Evolutionary conservation across 805 yeast species (phyloP), one percentile per base, ranked within the genome.

Genomic region (Metschnikowia lachancei): DNA sequence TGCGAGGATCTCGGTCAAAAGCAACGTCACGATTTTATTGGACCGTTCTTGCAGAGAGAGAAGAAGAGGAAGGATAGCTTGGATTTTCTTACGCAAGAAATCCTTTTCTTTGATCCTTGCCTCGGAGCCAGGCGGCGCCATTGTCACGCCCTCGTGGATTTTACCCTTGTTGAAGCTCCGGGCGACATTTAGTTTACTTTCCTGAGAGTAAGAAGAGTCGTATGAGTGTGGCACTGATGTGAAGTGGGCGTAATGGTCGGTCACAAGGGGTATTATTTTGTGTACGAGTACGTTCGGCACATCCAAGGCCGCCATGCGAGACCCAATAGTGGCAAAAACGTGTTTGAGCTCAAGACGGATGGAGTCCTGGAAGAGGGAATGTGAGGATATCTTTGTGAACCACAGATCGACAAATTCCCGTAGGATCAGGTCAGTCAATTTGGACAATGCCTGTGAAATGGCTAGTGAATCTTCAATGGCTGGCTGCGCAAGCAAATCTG

Each of bases 1-100:
- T 0, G 87, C 61, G 2, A 88, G 43, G 5, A 91, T 70, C 55
- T 91, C 96, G 32, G 82, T 69, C 0, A 84, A 56, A 9, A 91
- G 65, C 0, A 75, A 61, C 0, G 53, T 47, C 0, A 80, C 81
- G 3, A 82, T 70, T 0, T 70, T 69, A 9, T 85, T 81, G 2
- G 63, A 49, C 20, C 72, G 75, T 36, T 76, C 83, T 8, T 57
- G 55, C 3, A 58, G 56, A 1, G 82, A 74, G 0, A 88, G 55
- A 1, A 89, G 41, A 12, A 52, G 57, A 0, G 84, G 83, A 1
- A 87, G 52, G 1, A 84, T 43, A 20, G 62, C 60, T 0, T 64
- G 63, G 0, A 82, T 55, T 26, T 68, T 62, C 0, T 57, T 58
- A 24, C 82, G 61, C 2, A 86, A 62, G 66, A 83, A 81, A 13